A percentile compares a stretch with the other conserved stretches of the same genome.
phyloP scores from a whole-genome alignment of 768 basidiomycete species.

The Russula sp. region DNA sequence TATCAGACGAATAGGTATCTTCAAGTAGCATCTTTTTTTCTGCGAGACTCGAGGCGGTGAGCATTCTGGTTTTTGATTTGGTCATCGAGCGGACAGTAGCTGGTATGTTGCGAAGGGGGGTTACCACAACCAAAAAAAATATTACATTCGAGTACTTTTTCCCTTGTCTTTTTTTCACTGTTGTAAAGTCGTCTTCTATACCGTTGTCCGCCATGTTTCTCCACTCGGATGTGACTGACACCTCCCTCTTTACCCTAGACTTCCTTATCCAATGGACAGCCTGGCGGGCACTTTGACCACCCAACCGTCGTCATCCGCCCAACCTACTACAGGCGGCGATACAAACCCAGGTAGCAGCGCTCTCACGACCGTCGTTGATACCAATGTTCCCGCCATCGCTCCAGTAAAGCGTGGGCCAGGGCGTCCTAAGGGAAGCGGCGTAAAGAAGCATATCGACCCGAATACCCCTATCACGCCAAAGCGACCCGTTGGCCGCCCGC shows the following conservation, averaged over 20 bases:
- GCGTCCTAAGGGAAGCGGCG: slow-evolving; percentile 74
- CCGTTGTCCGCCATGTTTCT: background rate
- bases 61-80: slow-evolving; percentile 11
- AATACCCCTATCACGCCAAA: slow-evolving; percentile 51
- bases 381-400: slow-evolving; percentile 11
- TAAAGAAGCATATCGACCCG: slow-evolving; percentile 45
- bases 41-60: slow-evolving; percentile 6
- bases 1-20: background rate
- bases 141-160: slow-evolving; percentile 15
- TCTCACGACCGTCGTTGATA: background rate
- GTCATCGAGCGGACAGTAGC: background rate
- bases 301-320: slow-evolving; percentile 11
- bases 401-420: slow-evolving; percentile 65
- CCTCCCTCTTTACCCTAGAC: background rate
- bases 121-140: slow-evolving; percentile 21
- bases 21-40: background rate
- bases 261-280: slow-evolving; percentile 9
- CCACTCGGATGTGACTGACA: background rate
- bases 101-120: slow-evolving; percentile 5
- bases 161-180: background rate
- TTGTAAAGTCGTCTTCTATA: background rate
- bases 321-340: slow-evolving; percentile 1
- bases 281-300: slow-evolving; percentile 11
- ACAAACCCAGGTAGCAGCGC: background rate
- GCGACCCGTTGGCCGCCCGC: slow-evolving; percentile 72